Conservation (phyloP, 805 yeast genomes). For the Metschnikowia hibisci region DNA sequence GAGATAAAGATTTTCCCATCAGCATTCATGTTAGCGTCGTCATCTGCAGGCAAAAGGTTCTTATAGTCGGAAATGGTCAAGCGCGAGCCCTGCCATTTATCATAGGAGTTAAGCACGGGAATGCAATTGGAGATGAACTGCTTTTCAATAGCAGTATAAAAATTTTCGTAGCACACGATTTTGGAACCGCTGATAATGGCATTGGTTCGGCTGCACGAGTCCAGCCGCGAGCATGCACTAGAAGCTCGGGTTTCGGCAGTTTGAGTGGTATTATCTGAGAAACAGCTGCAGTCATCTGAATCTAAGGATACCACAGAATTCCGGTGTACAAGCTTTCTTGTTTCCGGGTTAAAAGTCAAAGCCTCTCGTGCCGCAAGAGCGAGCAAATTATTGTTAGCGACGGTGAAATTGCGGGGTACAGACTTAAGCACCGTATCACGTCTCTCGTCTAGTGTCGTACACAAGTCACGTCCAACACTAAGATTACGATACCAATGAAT, state of each 20-base stretch:
- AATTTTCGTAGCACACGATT: conserved; percentile 14
- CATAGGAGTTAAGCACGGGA: conserved; percentile 36
- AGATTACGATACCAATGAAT: conserved; percentile 37
- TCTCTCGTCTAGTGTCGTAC: conserved; percentile 28
- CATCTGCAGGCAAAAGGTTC: conserved; percentile 10
- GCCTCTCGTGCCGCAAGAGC: conserved; percentile 12
- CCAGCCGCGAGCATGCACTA: conserved; percentile 2
- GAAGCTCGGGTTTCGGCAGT: conserved; percentile 4
- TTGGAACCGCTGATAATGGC: conserved; percentile 9
- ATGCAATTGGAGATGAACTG: conserved; percentile 36
- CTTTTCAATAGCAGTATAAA: conserved; percentile 27
- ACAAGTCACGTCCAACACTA: conserved; percentile 33
- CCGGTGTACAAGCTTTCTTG: conserved; percentile 5
- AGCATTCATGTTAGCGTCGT: conserved; percentile 7
- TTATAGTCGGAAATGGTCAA: conserved; percentile 15
- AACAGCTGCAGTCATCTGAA: conserved; percentile 10
- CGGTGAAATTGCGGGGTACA: conserved; percentile 13
- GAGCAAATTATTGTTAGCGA: conserved; percentile 13
- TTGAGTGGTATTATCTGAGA: conserved; percentile 2
- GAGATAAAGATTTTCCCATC: conserved; percentile 14
- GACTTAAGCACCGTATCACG: conserved; percentile 23
- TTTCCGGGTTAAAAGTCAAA: conserved; percentile 1
- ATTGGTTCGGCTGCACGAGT: not conserved
- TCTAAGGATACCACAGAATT: conserved; percentile 2
- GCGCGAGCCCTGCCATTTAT: conserved; percentile 28